A percentile compares a stretch with the other conserved stretches of the same genome.
Evolutionary conservation across 2,329 filamentous ascomycete genomes (phyloP).

Genomic region (Ploettnerulaceae sp.): DNA sequence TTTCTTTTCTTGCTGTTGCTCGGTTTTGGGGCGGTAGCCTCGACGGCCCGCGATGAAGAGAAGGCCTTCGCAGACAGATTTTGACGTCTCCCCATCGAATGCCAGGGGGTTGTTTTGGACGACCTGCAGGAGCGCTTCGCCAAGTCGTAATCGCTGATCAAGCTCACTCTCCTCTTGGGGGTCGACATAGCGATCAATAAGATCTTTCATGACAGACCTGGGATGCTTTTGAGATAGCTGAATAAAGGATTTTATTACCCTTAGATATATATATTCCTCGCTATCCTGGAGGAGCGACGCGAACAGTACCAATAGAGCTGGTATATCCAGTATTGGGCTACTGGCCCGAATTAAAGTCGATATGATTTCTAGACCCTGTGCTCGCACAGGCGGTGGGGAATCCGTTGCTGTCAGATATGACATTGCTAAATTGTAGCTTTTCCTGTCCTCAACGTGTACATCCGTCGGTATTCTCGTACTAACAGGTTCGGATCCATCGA

Average conservation of each 20-base stretch:
- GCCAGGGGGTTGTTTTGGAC: conserved; percentile 55
- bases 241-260: conserved; percentile 58
- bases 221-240: conserved; percentile 59
- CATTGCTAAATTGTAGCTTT: conserved; percentile 57
- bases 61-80: conserved; percentile 51
- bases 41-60: conserved; percentile 61
- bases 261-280: conserved; percentile 68
- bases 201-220: conserved; percentile 54
- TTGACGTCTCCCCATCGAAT: conserved; percentile 50
- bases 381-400: conserved; percentile 61
- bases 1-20: conserved; percentile 49
- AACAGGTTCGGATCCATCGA: conserved; percentile 38
- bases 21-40: conserved; percentile 54
- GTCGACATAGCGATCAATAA: conserved; percentile 66
- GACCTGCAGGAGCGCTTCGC: conserved; percentile 61
- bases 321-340: conserved; percentile 61
- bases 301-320: conserved; percentile 57
- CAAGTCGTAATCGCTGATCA: conserved; percentile 62
- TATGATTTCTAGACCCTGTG: conserved; percentile 58
- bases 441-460: conserved; percentile 52
- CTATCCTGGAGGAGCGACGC: conserved; percentile 59
- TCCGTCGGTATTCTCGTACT: conserved; percentile 34
- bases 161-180: conserved; percentile 51
- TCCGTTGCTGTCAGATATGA: conserved; percentile 58
- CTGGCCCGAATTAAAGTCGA: conserved; percentile 50